Percentiles rank a stretch among this genome's conserved stretches.
phyloP scores from a whole-genome alignment of 345 rosid genomes.

The Hibiscus mutabilis region DNA sequence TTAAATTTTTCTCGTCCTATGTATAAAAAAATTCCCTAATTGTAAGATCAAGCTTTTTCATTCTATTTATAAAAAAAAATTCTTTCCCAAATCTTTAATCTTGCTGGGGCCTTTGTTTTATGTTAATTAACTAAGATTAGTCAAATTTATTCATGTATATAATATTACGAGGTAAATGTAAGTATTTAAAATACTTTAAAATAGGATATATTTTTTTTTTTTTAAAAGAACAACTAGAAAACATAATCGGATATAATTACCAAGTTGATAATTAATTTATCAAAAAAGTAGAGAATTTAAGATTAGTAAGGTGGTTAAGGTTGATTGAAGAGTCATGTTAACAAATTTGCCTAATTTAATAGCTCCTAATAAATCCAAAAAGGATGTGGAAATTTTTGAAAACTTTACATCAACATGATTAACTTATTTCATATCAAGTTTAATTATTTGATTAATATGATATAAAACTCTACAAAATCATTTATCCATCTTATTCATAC shows the following conservation, averaged over 20 bases:
- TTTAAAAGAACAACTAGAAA: neutral
- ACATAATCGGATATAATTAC: neutral
- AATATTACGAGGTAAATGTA: neutral
- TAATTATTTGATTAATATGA: neutral
- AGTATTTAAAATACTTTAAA: neutral
- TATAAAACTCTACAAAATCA: neutral
- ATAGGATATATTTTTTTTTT: neutral
- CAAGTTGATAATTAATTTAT: neutral
- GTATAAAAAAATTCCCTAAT: too few relatives aligned
- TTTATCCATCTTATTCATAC: neutral
- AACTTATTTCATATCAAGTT: neutral
- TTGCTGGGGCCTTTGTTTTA: too few relatives aligned
- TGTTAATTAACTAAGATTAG: neutral
- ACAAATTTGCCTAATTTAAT: slow-evolving; percentile 4
- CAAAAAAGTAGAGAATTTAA: neutral
- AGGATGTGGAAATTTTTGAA: neutral
- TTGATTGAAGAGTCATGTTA: neutral
- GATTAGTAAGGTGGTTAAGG: neutral
- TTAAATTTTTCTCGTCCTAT: too few relatives aligned
- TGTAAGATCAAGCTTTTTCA: too few relatives aligned
- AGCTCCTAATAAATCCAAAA: neutral
- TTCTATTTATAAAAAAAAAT: too few relatives aligned
- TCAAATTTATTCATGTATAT: neutral
- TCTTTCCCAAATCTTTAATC: neutral
- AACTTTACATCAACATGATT: neutral